Conservation (phyloP, 176 grass and related monocot species). For the Lolium rigidum region DNA sequence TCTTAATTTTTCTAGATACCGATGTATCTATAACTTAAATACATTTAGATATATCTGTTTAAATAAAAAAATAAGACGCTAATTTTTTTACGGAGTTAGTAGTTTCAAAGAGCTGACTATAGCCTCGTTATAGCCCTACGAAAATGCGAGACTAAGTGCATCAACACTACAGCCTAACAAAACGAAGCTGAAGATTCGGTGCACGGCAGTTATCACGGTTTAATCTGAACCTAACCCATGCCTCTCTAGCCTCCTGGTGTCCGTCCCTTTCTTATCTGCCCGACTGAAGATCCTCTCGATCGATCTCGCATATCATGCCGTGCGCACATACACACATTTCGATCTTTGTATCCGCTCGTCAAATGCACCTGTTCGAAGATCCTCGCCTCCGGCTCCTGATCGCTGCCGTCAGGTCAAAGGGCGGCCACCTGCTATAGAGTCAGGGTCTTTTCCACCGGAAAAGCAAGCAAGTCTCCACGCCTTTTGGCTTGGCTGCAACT, state of each 20-base stretch:
- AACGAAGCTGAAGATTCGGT: neutral
- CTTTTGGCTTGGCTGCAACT: too few species aligned
- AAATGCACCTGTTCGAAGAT: neutral
- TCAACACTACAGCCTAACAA: neutral
- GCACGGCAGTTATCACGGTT: neutral
- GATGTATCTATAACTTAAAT: too few species aligned
- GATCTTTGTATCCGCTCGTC: conserved; percentile 28
- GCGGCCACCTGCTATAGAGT: conserved; percentile 13
- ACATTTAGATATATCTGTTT: too few species aligned
- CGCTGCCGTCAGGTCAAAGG: neutral
- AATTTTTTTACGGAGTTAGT: too few species aligned
- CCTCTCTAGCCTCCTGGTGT: conserved; percentile 7
- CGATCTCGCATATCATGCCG: neutral
- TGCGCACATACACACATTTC: neutral
- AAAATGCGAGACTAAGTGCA: too few species aligned
- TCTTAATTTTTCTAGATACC: too few species aligned
- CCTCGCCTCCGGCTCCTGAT: neutral
- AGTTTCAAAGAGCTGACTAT: too few species aligned
- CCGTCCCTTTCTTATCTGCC: conserved; percentile 29
- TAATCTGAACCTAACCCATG: neutral
- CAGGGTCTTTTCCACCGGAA: conserved; percentile 15
- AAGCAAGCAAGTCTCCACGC: neutral
- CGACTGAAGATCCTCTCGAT: neutral
- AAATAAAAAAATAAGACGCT: too few species aligned
- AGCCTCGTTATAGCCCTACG: too few species aligned